Conservation (phyloP, 2,329 filamentous ascomycete genomes). For the Ophiocordyceps camponoti-leonardi region DNA sequence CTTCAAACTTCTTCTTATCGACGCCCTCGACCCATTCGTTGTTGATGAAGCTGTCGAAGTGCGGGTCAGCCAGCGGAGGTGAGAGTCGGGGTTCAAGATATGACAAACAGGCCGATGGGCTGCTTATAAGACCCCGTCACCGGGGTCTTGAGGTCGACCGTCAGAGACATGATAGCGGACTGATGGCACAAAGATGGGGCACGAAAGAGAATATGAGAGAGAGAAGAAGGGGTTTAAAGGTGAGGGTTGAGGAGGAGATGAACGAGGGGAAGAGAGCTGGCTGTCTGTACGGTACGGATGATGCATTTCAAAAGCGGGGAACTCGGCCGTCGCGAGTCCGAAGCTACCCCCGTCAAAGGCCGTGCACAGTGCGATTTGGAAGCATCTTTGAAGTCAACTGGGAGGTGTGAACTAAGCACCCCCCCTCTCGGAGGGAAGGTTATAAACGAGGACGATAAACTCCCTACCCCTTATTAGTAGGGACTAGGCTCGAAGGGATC, state of each 20-base stretch:
- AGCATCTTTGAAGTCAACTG: too few species aligned
- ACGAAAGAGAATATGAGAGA: not conserved
- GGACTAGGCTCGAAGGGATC: too few species aligned
- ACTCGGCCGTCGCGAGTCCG: not conserved
- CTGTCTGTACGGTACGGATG: not conserved
- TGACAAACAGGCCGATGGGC: conserved; percentile 41
- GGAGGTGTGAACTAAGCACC: too few species aligned
- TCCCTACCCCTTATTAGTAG: too few species aligned
- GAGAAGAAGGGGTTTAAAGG: not conserved
- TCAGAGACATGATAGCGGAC: conserved; percentile 24
- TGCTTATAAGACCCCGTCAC: conserved; percentile 40
- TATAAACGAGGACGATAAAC: too few species aligned
- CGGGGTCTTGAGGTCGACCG: conserved; percentile 50
- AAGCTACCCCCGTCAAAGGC: too few species aligned
- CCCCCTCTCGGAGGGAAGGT: too few species aligned
- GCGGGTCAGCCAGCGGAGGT: not conserved
- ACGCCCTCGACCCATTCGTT: conserved; percentile 68
- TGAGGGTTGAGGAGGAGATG: not conserved
- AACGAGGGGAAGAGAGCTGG: not conserved
- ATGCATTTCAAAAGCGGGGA: not conserved
- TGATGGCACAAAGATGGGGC: not conserved
- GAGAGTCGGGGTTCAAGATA: not conserved
- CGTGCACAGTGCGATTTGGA: too few species aligned
- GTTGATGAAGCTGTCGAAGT: conserved; percentile 58
- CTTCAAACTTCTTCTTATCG: conserved; percentile 82